Conservation (phyloP, 495 filamentous ascomycete genomes). For the Aspergillus coremiiformis region DNA sequence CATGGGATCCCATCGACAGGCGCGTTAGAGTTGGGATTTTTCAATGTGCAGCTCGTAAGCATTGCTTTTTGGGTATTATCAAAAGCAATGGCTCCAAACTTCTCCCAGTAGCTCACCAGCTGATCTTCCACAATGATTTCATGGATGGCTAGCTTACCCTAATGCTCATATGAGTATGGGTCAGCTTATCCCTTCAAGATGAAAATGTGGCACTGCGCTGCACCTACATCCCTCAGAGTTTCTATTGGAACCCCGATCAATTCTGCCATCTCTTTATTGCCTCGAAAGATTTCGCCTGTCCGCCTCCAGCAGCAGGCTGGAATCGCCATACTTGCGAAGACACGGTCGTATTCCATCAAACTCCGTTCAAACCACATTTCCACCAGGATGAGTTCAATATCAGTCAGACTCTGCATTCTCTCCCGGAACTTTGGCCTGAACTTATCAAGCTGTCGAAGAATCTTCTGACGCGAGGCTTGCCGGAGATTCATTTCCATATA, state of each 20-base stretch:
- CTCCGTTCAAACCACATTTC: slow-evolving; percentile 98
- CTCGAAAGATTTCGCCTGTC: slow-evolving; percentile 94
- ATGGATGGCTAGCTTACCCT: slow-evolving; percentile 94
- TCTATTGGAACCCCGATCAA: slow-evolving; percentile 91
- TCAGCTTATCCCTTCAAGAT: background rate
- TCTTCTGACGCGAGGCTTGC: slow-evolving; percentile 71
- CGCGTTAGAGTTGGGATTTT: slow-evolving; percentile 69
- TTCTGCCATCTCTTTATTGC: slow-evolving; percentile 98
- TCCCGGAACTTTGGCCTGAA: slow-evolving; percentile 96
- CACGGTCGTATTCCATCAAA: slow-evolving; percentile 93
- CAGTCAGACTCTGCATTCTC: slow-evolving; percentile 81
- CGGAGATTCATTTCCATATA: slow-evolving; percentile 89
- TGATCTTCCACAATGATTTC: slow-evolving; percentile 93
- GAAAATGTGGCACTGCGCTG: background rate
- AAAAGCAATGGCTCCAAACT: slow-evolving; percentile 97
- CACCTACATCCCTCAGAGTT: slow-evolving; percentile 76
- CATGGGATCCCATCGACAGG: slow-evolving; percentile 73
- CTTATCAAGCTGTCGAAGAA: slow-evolving; percentile 79
- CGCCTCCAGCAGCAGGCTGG: slow-evolving; percentile 96
- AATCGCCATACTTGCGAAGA: slow-evolving; percentile 98
- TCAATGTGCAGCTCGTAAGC: slow-evolving; percentile 86
- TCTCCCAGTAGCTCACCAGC: slow-evolving; percentile 96
- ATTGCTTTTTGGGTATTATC: slow-evolving; percentile 95
- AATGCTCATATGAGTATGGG: slow-evolving; percentile 2
- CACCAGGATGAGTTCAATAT: slow-evolving; percentile 85